phyloP scores from a whole-genome alignment of 768 basidiomycete species.

The Mycena galopus region DNA sequence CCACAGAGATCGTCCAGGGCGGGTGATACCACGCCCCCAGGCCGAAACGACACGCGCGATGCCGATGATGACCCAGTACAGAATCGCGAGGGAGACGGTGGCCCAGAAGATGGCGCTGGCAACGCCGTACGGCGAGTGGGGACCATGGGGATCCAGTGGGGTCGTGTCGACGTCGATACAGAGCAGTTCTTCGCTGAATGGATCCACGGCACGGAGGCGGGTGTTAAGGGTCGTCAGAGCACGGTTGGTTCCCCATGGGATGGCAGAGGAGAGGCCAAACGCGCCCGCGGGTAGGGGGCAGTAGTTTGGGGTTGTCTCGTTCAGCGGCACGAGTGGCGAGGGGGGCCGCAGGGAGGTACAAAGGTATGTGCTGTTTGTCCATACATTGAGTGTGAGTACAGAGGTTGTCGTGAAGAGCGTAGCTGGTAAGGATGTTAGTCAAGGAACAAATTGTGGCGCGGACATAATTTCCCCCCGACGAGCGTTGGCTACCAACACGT shows the following conservation, averaged over 20 bases:
- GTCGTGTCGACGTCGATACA: slow-evolving; percentile 87
- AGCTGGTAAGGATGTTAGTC: slow-evolving; percentile 57
- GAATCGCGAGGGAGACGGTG: slow-evolving; percentile 78
- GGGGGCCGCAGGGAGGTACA: slow-evolving; percentile 86
- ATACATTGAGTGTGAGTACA: slow-evolving; percentile 83
- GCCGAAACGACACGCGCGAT: slow-evolving; percentile 86
- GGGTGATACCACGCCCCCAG: slow-evolving; percentile 79
- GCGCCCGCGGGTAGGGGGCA: slow-evolving; percentile 71
- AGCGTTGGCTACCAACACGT: too few relatives aligned
- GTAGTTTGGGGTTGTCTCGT: slow-evolving; percentile 55
- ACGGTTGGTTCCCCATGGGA: slow-evolving; percentile 74
- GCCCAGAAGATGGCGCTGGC: slow-evolving; percentile 80
- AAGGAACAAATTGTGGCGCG: background rate
- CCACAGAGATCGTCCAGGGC: slow-evolving; percentile 74
- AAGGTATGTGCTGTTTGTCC: slow-evolving; percentile 78
- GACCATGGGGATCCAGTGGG: slow-evolving; percentile 70
- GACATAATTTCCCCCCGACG: background rate
- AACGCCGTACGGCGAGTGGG: slow-evolving; percentile 71
- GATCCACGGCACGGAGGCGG: slow-evolving; percentile 89
- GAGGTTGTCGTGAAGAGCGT: slow-evolving; percentile 89
- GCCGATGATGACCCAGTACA: slow-evolving; percentile 88
- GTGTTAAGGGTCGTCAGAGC: slow-evolving; percentile 89
- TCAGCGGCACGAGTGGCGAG: slow-evolving; percentile 70
- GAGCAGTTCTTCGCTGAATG: slow-evolving; percentile 82
- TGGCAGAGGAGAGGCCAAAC: slow-evolving; percentile 84